Evolutionary conservation across 148 eudicot species (phyloP).

Genomic region (Diospyros kaki): DNA sequence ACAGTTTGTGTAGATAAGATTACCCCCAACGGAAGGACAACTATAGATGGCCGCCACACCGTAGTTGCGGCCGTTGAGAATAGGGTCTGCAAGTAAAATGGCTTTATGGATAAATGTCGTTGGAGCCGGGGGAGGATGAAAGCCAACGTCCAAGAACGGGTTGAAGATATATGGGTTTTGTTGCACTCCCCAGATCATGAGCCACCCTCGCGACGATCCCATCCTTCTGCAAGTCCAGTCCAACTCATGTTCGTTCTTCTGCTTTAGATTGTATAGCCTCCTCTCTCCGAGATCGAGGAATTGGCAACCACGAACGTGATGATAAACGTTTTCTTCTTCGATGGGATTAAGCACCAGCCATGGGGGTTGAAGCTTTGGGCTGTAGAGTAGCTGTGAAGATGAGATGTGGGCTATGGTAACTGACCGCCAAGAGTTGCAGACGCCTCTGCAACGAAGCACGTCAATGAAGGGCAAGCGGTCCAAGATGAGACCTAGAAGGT

Average conservation of each 20-base stretch:
- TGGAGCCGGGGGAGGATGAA: neutral
- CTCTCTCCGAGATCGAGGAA: too few relatives aligned
- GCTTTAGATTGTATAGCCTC: neutral
- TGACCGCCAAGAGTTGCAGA: constrained; percentile 7
- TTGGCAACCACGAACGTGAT: too few relatives aligned
- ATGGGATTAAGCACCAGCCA: neutral
- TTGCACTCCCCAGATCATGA: neutral
- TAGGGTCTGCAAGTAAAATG: neutral
- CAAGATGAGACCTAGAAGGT: neutral
- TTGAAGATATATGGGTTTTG: neutral
- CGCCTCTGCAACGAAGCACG: neutral
- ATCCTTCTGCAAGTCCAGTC: neutral
- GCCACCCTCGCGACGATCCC: neutral
- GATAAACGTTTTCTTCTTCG: neutral
- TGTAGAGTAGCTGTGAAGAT: neutral
- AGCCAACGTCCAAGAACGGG: neutral
- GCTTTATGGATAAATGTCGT: neutral
- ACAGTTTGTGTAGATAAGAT: neutral
- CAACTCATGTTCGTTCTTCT: neutral
- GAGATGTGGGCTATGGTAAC: constrained; percentile 5
- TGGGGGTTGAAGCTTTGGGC: neutral
- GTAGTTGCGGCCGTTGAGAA: neutral
- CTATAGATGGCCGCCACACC: neutral
- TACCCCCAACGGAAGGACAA: too few relatives aligned
- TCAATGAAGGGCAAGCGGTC: neutral